Percentiles rank a stretch among this genome's conserved stretches.
Evolutionary conservation across 176 grass and related monocot genomes (phyloP).

Genomic region (Juncus inflexus): DNA sequence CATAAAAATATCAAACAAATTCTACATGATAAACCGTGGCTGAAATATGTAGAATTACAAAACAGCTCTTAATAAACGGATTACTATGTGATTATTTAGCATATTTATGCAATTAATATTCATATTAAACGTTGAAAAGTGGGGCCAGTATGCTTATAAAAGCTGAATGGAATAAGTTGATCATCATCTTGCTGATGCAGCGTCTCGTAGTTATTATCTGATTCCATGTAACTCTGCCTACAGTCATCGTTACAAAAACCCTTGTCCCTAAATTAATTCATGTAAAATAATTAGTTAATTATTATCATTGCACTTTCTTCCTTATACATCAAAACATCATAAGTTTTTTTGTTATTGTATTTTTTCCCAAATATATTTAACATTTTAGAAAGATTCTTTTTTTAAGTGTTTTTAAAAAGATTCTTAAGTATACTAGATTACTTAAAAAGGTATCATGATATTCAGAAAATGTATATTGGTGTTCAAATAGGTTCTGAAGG

Average conservation of each 20-base stretch:
- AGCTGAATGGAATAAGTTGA: not conserved
- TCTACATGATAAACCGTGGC: conserved; percentile 26
- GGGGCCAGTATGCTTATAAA: conserved; percentile 8
- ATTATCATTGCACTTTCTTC: not conserved
- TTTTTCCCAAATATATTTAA: too few relatives aligned
- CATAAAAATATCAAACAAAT: conserved; percentile 30
- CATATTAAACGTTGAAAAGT: conserved; percentile 21
- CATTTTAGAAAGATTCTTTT: too few relatives aligned
- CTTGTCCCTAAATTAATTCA: conserved; percentile 39
- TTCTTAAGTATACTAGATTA: too few relatives aligned
- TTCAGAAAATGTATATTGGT: too few relatives aligned
- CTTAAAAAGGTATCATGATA: too few relatives aligned
- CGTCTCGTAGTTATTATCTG: conserved; percentile 45
- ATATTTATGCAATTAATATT: not conserved
- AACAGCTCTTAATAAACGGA: conserved; percentile 15
- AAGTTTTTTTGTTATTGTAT: too few relatives aligned
- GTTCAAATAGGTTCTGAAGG: too few relatives aligned
- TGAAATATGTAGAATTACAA: not conserved
- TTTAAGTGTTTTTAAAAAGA: too few relatives aligned
- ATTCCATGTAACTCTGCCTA: conserved; percentile 63
- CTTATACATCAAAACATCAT: not conserved
- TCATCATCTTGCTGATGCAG: conserved; percentile 16
- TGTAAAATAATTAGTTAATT: not conserved
- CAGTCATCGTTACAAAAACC: conserved; percentile 66
- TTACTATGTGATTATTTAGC: not conserved